A percentile compares a stretch with the other conserved stretches of the same genome.
phyloP scores from a whole-genome alignment of 2,329 filamentous ascomycete genomes.

The Fusarium neocosmosporiellum region DNA sequence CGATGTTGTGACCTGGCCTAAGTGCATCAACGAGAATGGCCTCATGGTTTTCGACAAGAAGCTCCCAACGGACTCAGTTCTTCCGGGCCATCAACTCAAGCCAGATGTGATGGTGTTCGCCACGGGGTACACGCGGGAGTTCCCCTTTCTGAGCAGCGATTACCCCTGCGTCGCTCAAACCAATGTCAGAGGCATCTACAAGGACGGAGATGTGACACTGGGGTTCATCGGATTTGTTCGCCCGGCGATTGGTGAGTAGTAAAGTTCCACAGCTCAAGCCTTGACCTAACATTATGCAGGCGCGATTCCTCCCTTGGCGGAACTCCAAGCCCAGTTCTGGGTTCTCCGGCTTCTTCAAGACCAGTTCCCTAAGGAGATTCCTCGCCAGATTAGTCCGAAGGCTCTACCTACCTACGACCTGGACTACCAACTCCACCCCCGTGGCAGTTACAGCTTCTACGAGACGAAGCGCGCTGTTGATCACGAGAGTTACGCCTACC shows the following conservation, averaged over 20 bases:
- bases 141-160: conserved; percentile 52
- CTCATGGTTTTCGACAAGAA: conserved; percentile 50
- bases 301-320: conserved; percentile 61
- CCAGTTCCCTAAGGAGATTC: conserved; percentile 38
- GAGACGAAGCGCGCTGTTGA: conserved; percentile 56
- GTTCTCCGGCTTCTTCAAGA: conserved; percentile 53
- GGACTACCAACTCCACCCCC: conserved; percentile 54
- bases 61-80: conserved; percentile 40
- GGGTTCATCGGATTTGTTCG: conserved; percentile 62
- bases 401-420: conserved; percentile 50
- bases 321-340: conserved; percentile 62
- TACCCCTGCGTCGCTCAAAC: conserved; percentile 60
- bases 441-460: conserved; percentile 48
- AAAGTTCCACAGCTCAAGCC: rapidly evolving
- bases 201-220: conserved; percentile 49
- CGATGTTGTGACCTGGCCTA: conserved; percentile 58
- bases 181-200: conserved; percentile 66
- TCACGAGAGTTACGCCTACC: conserved; percentile 62
- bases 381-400: conserved; percentile 24
- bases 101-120: conserved; percentile 60
- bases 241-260: conserved; percentile 52
- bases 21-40: conserved; percentile 50
- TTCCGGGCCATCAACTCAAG: conserved; percentile 44
- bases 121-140: conserved; percentile 58
- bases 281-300: conserved; percentile 35